Percentiles rank a stretch among this genome's conserved stretches.
Evolutionary conservation across 2,329 filamentous ascomycete genomes (phyloP).

Genomic region (Tolypocladium tundrense): DNA sequence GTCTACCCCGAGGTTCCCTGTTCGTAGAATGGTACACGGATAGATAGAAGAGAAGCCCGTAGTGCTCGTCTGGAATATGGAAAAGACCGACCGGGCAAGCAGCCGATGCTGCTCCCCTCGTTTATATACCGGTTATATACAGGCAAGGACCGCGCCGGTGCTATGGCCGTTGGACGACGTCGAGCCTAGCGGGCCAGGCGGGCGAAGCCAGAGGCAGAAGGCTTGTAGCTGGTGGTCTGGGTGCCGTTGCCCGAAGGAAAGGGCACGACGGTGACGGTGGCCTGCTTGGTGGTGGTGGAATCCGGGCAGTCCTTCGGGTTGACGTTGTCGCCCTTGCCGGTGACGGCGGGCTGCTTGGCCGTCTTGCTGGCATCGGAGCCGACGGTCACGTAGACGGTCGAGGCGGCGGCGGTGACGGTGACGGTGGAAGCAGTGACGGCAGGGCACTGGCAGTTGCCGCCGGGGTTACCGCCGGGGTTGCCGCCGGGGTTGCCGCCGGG

Average conservation of each 20-base stretch:
- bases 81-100: not conserved
- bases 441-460: slow-evolving; percentile 7
- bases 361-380: slow-evolving; percentile 11
- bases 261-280: slow-evolving; percentile 27
- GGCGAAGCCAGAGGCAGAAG: slow-evolving; percentile 24
- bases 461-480: slow-evolving; percentile 1
- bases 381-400: slow-evolving; percentile 26
- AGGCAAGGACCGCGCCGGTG: not conserved
- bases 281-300: slow-evolving; percentile 15
- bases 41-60: not conserved
- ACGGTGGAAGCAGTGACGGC: slow-evolving; percentile 9
- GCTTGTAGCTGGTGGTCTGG: slow-evolving; percentile 18
- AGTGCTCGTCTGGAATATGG: not conserved
- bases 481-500: slow-evolving; percentile 5
- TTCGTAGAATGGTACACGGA: not conserved
- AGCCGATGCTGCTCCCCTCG: not conserved
- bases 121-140: not conserved
- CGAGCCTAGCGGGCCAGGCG: slow-evolving; percentile 20
- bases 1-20: not conserved
- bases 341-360: slow-evolving; percentile 11
- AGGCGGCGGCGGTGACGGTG: slow-evolving; percentile 19
- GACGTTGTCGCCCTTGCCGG: slow-evolving; percentile 7
- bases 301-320: slow-evolving; percentile 11
- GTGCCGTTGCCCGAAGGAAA: slow-evolving; percentile 30
- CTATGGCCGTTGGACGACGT: not conserved